Conservation (phyloP, 176 grass and related monocot genomes). For the Tillandsia fasciculata region DNA sequence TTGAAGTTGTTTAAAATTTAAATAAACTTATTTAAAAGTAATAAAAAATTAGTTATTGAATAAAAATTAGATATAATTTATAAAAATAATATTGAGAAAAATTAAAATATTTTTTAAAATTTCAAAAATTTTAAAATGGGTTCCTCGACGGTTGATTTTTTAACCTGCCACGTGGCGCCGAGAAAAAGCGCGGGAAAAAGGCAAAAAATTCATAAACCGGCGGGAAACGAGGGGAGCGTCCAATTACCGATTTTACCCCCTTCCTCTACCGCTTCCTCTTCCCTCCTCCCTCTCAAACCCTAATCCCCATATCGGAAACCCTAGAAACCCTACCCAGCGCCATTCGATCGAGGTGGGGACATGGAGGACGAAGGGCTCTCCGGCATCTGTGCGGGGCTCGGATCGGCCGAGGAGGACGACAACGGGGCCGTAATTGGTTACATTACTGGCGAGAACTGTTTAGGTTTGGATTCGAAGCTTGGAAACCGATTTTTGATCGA, state of each 20-base stretch:
- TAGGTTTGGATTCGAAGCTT: slow-evolving; percentile 32
- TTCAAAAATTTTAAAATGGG: too few relatives aligned
- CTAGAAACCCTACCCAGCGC: not conserved
- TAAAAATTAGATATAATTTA: too few relatives aligned
- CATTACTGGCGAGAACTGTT: slow-evolving; percentile 53
- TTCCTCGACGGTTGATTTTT: too few relatives aligned
- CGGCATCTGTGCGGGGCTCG: slow-evolving; percentile 36
- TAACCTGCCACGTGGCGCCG: not conserved
- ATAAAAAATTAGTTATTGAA: too few relatives aligned
- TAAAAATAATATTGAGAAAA: too few relatives aligned
- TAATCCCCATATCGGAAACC: not conserved
- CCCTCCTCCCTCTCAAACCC: not conserved
- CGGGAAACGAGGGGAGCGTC: not conserved
- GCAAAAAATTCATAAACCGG: not conserved
- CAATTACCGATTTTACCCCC: not conserved
- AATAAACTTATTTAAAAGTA: too few relatives aligned
- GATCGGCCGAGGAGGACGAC: slow-evolving; percentile 36
- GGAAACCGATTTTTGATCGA: not conserved
- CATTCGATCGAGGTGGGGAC: not conserved
- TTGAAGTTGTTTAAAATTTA: too few relatives aligned
- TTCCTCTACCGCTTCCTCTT: not conserved
- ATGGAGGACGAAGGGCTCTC: slow-evolving; percentile 25
- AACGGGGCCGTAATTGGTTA: slow-evolving; percentile 48
- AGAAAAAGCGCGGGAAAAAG: not conserved
- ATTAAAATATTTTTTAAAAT: too few relatives aligned